These are phyloP conservation scores for Pelargonium myrrhifolium DNA, from an alignment of 441 rosid species.

Conservation along the genomic window DNA sequence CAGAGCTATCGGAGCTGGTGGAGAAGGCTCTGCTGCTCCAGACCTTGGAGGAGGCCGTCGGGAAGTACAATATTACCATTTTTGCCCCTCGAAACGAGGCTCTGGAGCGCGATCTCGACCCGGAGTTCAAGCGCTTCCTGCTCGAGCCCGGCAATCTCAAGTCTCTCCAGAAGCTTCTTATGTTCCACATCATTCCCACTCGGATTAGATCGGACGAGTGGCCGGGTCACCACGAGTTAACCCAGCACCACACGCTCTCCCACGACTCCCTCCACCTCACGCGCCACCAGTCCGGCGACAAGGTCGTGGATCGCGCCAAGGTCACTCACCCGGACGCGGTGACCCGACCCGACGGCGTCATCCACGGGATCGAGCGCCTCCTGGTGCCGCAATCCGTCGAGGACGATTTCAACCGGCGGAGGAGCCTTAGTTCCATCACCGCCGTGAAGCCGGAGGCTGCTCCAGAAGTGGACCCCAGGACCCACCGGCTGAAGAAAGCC, in stretches of 20 bases:
- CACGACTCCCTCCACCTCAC: constrained; percentile 37
- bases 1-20: constrained; percentile 76
- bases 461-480: constrained; percentile 78
- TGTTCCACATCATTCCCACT: constrained; percentile 68
- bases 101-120: constrained; percentile 72
- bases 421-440: constrained; percentile 66
- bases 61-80: constrained; percentile 73
- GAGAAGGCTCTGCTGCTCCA: constrained; percentile 86
- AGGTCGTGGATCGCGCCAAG: constrained; percentile 31
- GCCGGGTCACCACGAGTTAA: constrained; percentile 26
- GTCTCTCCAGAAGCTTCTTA: constrained; percentile 59
- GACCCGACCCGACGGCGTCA: constrained; percentile 72
- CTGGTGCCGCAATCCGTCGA: constrained; percentile 62
- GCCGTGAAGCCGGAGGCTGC: constrained; percentile 82
- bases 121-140: constrained; percentile 76
- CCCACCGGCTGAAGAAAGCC: constrained; percentile 61
- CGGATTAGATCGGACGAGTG: constrained; percentile 46
- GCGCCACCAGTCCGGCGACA: constrained; percentile 22
- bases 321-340: constrained; percentile 31
- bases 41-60: constrained; percentile 73
- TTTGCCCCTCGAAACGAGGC: constrained; percentile 83
- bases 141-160: constrained; percentile 75
- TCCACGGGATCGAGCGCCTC: constrained; percentile 68
- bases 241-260: constrained; percentile 42
- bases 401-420: constrained; percentile 26